These are phyloP conservation scores for Psilocybe subaeruginosa DNA, from an alignment of 768 basidiomycete species.

Conservation along the genomic window DNA sequence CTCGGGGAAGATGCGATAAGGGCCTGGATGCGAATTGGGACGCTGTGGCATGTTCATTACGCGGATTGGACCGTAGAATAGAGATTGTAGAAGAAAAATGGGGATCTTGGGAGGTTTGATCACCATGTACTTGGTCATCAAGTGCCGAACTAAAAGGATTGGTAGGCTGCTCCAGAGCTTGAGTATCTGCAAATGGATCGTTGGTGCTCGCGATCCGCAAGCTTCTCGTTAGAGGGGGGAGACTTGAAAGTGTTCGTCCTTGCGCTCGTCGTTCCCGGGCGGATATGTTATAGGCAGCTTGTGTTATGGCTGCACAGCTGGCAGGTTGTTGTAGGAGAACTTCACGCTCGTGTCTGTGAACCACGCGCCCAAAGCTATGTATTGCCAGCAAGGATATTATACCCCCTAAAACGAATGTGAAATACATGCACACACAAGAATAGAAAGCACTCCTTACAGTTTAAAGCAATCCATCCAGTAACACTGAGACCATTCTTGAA, in stretches of 20 bases:
- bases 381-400: slow-evolving; percentile 58
- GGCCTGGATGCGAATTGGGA: slow-evolving; percentile 1
- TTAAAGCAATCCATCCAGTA: slow-evolving; percentile 54
- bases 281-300: slow-evolving; percentile 27
- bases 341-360: slow-evolving; percentile 64
- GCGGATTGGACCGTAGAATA: slow-evolving; percentile 6
- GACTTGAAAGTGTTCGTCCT: slow-evolving; percentile 9
- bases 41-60: neutral
- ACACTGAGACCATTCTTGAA: slow-evolving; percentile 46
- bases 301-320: slow-evolving; percentile 39
- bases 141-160: slow-evolving; percentile 15
- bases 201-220: slow-evolving; percentile 16
- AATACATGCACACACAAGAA: neutral
- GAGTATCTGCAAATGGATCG: slow-evolving; percentile 38
- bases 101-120: slow-evolving; percentile 1
- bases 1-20: slow-evolving; percentile 6
- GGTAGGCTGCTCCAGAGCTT: slow-evolving; percentile 13
- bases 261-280: slow-evolving; percentile 6
- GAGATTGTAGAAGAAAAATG: slow-evolving; percentile 7
- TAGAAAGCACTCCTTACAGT: slow-evolving; percentile 43
- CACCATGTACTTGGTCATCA: slow-evolving; percentile 4
- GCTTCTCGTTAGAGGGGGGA: slow-evolving; percentile 15
- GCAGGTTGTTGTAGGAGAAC: slow-evolving; percentile 51
- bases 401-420: slow-evolving; percentile 42
- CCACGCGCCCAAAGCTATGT: slow-evolving; percentile 62